Evolutionary conservation across 2,329 filamentous ascomycete genomes (phyloP), one percentile per base, ranked within the genome.

Genomic region (Curvularia sp.): DNA sequence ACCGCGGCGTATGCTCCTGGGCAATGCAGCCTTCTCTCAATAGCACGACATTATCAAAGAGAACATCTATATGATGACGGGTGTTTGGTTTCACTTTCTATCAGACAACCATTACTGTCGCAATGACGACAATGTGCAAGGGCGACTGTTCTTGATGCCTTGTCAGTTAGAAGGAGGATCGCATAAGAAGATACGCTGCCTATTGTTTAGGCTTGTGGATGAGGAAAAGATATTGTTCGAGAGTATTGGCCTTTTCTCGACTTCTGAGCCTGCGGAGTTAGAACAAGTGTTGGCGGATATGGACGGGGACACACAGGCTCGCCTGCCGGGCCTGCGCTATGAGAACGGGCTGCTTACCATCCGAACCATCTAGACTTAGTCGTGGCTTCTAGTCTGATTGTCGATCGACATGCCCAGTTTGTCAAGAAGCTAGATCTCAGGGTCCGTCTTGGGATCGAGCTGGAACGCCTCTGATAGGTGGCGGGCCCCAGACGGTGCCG

Each of bases 251-350:
- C 12, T 46, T n/a, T 12, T 25, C 10, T 23, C 3, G 5, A 23
- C 49, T 8, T 1, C 3, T 3, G 18, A 36, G 12, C 30, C n/a
- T 2, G 50, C 34, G 27, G 30, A 23, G 6, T 18, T 27, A 7
- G 30, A 57, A 0, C 27, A 32, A 10, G 7, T 63, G 8, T 21
- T 51, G 19, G 49, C 52, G 13, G 59, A 58, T 15, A 10, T 59
- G 36, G 43, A 56, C 34, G 54, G 58, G 21, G 51, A 54, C 19
- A 49, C 34, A 5, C 64, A 64, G n/a, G 48, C 39, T 23, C 30
- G 21, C 12, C 28, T 66, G 10, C 59, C 57, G 7, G 65, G 59
- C 34, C 41, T 65, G 8, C 36, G 51, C n/a, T 63, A 61, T 27
- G 48, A 64, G 30, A 39, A 59, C 19, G 52, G 64, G 1, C 18